phyloP scores from a whole-genome alignment of 495 filamentous ascomycete genomes.

The Aspergillus nidulans region DNA sequence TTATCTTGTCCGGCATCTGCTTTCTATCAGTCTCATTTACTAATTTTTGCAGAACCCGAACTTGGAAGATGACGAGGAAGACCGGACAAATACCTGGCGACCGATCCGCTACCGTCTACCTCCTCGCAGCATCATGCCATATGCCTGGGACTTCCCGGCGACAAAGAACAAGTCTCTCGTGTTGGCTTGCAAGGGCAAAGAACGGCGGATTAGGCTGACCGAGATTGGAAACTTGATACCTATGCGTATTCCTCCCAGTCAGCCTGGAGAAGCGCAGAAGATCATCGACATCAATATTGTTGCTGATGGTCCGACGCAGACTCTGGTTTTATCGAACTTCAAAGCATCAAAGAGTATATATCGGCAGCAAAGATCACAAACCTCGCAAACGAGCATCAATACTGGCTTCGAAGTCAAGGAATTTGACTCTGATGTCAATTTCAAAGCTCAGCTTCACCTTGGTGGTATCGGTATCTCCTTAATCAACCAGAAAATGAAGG shows the following conservation, averaged over 20 bases:
- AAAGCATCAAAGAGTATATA: conserved; percentile 92
- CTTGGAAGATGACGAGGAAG: conserved; percentile 77
- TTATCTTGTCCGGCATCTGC: neutral
- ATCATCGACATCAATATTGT: conserved; percentile 95
- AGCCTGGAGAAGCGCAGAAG: conserved; percentile 56
- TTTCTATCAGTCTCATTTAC: no score
- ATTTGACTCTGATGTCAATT: conserved; percentile 76
- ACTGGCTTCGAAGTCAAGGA: conserved; percentile 90
- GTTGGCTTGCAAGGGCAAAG: conserved; percentile 70
- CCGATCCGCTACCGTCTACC: conserved; percentile 92
- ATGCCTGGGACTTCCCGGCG: conserved; percentile 97
- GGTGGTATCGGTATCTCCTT: conserved; percentile 91
- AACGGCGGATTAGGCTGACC: conserved; percentile 85
- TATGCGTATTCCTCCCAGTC: conserved; percentile 68
- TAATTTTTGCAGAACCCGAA: conserved; percentile 49
- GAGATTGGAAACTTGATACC: conserved; percentile 95
- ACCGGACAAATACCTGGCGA: conserved; percentile 73
- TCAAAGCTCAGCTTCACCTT: conserved; percentile 80
- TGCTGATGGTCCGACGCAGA: conserved; percentile 92
- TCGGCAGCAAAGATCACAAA: conserved; percentile 63
- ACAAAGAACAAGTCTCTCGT: conserved; percentile 93
- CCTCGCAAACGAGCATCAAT: conserved; percentile 55
- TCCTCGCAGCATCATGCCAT: conserved; percentile 95
- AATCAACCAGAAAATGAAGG: conserved; percentile 85
- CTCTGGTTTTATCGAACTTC: conserved; percentile 90